phyloP scores from a whole-genome alignment of 176 grass and related monocot genomes.

The Chrysopogon serrulatus region DNA sequence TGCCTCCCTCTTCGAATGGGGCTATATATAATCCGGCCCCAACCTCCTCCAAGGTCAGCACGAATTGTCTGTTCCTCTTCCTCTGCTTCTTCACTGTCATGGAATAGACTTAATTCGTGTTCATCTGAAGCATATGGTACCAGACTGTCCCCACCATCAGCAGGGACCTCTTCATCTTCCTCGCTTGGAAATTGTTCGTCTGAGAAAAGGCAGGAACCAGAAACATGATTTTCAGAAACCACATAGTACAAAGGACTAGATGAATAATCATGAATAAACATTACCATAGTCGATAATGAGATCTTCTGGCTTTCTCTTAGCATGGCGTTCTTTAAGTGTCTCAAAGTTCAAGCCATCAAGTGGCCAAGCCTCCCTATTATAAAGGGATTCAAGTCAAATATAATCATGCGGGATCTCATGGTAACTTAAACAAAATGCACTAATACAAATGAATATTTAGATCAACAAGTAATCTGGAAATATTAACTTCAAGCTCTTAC shows the following conservation, averaged over 20 bases:
- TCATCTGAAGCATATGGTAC: constrained; percentile 69
- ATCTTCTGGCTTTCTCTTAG: constrained; percentile 79
- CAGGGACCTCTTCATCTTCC: constrained; percentile 53
- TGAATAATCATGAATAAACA: constrained; percentile 2
- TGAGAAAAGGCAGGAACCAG: constrained; percentile 18
- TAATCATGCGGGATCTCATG: not conserved
- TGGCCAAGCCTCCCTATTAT: constrained; percentile 79
- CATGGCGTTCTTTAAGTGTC: constrained; percentile 77
- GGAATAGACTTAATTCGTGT: constrained; percentile 69
- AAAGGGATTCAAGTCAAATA: constrained; percentile 10
- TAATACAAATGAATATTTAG: not conserved
- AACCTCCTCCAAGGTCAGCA: constrained; percentile 78
- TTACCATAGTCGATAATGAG: constrained; percentile 93
- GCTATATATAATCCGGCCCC: constrained; percentile 85
- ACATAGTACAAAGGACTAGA: not conserved
- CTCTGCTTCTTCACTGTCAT: constrained; percentile 48
- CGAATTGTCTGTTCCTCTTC: constrained; percentile 43
- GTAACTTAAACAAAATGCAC: not conserved
- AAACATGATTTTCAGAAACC: constrained; percentile 22
- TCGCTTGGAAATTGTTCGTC: constrained; percentile 71
- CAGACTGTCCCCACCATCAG: constrained; percentile 53
- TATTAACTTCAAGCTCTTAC: constrained; percentile 52
- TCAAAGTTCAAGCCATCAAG: constrained; percentile 93
- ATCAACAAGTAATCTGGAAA: constrained; percentile 8
- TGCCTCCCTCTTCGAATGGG: constrained; percentile 80